Evolutionary conservation across 768 basidiomycete species (phyloP).

Genomic region (Leccinum uliginosum): DNA sequence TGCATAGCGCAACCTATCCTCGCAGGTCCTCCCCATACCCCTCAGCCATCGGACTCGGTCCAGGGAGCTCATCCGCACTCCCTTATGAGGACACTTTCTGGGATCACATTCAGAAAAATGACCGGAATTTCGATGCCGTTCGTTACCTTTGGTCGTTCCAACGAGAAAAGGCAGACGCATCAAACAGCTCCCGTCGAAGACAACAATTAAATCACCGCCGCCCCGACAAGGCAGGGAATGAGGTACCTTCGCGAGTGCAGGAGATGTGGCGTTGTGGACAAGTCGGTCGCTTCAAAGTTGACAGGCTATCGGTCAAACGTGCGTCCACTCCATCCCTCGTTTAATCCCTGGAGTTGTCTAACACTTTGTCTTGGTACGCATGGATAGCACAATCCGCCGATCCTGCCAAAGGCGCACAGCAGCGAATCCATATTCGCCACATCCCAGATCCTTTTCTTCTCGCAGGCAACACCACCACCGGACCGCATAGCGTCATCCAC

Average conservation of each 20-base stretch:
- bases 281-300: slow-evolving; percentile 63
- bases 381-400: slow-evolving; percentile 38
- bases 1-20: not conserved
- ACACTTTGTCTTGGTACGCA: not conserved
- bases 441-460: slow-evolving; percentile 44
- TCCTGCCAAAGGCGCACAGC: slow-evolving; percentile 56
- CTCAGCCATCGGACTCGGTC: slow-evolving; percentile 14
- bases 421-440: slow-evolving; percentile 61
- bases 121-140: slow-evolving; percentile 40
- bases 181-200: slow-evolving; percentile 24
- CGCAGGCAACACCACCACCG: slow-evolving; percentile 40
- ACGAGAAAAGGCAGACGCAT: slow-evolving; percentile 44
- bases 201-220: slow-evolving; percentile 12
- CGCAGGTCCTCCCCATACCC: slow-evolving; percentile 26
- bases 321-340: slow-evolving; percentile 27
- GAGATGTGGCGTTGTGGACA: slow-evolving; percentile 67
- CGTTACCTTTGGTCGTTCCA: slow-evolving; percentile 57
- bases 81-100: slow-evolving; percentile 39
- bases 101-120: slow-evolving; percentile 33
- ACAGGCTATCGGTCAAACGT: slow-evolving; percentile 37
- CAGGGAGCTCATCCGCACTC: slow-evolving; percentile 33
- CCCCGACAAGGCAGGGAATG: slow-evolving; percentile 15
- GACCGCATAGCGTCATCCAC: slow-evolving; percentile 69
- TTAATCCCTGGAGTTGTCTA: not conserved
- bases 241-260: slow-evolving; percentile 30